A percentile compares a stretch with the other conserved stretches of the same genome.
Conservation (phyloP, 306 rosid genomes). For the Quercus gilva region DNA sequence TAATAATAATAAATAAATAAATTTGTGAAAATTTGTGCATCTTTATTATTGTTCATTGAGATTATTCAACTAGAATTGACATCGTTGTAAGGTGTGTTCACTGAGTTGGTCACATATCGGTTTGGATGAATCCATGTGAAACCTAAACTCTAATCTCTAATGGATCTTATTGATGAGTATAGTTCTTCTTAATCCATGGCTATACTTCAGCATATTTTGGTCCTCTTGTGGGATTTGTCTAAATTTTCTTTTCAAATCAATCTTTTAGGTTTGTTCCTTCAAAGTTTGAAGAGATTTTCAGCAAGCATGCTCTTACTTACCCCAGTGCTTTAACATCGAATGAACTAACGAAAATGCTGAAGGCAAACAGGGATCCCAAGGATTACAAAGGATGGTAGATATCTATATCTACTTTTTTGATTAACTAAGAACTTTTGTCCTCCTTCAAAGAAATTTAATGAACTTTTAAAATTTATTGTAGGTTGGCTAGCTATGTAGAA, state of each 20-base stretch:
- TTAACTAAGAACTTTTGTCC: neutral
- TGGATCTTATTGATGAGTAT: neutral
- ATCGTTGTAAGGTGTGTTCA: no score
- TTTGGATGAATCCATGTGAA: neutral
- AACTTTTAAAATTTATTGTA: conserved; percentile 3
- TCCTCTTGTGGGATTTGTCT: neutral
- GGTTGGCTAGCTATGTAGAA: conserved; percentile 54
- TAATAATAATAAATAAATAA: no score
- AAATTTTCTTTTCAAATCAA: neutral
- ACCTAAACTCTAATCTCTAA: neutral
- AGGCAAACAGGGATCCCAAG: conserved; percentile 53
- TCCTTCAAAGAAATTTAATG: neutral
- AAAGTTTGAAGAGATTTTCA: conserved; percentile 71
- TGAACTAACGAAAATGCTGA: conserved; percentile 51
- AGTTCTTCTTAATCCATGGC: neutral
- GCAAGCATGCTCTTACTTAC: conserved; percentile 49
- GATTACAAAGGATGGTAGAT: conserved; percentile 62
- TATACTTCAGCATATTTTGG: neutral
- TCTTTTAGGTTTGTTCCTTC: conserved; percentile 56
- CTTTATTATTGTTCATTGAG: neutral
- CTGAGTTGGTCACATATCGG: neutral
- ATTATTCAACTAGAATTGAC: neutral
- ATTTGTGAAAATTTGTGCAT: no score
- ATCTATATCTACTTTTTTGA: neutral
- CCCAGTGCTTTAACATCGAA: conserved; percentile 60